Evolutionary conservation across 2,329 filamentous ascomycete species (phyloP), one percentile per base, ranked within the genome.

Genomic region (Ophiostoma ips): DNA sequence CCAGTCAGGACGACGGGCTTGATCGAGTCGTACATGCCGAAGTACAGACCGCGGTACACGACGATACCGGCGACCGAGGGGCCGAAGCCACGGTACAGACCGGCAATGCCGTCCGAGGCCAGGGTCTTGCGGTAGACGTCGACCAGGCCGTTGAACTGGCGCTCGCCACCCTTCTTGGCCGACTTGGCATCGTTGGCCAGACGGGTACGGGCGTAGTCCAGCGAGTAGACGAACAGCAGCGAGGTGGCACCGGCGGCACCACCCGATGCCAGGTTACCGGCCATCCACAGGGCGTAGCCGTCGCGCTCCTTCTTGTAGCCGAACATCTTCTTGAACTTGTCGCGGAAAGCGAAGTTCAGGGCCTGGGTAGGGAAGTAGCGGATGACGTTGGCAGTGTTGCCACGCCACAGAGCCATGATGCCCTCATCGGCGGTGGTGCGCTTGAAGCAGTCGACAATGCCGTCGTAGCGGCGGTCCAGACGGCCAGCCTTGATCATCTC

Each of bases 1-100:
- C 92, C 92, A 70, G 84, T 81, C 61, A 98, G 87, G 74, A 96
- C 72, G 68, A 96, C 87, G 64, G 92, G 92, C 88, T 98, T 98
- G 81, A 98, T 83, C 64, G 92, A 98, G 79, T 98, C 92, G 88
- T 98, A 98, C 85, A 98, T 85, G 71, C 92, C 92, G 85, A 98
- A 98, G 89, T 98, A 98, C 66, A 98, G 88, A 95, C 92, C 92
- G 87, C 92, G 92, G 87, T 98, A 98, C 77, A 98, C 92, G 66
- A 98, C 74, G 73, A 98, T 98, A 84, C 92, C 92, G 73, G 85
- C 81, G 68, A 98, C 92, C 67, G 92, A 98, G 71, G 94, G 92
- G 81, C 89, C 88, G 86, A 98, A 98, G 81, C 92, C 92, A 94
- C 92, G 92, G 87, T 98, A 98, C 68, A 98, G 89, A 94, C 92